phyloP scores from a whole-genome alignment of 441 rosid species.

The Brassica balearica region DNA sequence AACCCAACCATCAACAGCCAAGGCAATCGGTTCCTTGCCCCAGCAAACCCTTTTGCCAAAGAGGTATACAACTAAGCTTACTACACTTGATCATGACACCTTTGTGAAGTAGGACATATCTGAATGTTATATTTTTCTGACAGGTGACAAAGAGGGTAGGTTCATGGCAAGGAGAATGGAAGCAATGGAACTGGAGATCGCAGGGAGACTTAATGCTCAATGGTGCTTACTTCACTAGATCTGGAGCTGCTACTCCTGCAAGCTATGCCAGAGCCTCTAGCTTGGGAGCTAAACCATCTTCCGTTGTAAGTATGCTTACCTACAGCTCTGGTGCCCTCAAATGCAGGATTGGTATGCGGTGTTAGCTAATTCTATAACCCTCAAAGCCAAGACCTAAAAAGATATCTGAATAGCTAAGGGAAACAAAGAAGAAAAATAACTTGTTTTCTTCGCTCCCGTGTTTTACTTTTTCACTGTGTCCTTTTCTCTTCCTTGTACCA shows the following conservation, averaged over 20 bases:
- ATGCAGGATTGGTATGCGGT: slow-evolving; percentile 51
- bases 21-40: slow-evolving; percentile 75
- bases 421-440: slow-evolving; percentile 29
- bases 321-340: slow-evolving; percentile 60
- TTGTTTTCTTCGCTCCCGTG: slow-evolving; percentile 42
- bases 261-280: slow-evolving; percentile 74
- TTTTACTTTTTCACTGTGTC: slow-evolving; percentile 72
- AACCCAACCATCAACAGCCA: slow-evolving; percentile 76
- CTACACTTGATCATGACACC: not conserved
- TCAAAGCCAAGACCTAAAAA: not conserved
- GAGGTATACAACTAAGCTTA: slow-evolving; percentile 51
- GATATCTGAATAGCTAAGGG: slow-evolving; percentile 24
- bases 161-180: slow-evolving; percentile 48
- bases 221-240: slow-evolving; percentile 66
- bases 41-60: slow-evolving; percentile 61
- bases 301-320: slow-evolving; percentile 58
- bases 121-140: not conserved
- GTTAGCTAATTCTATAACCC: slow-evolving; percentile 26
- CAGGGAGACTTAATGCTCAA: slow-evolving; percentile 64
- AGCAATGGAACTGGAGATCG: slow-evolving; percentile 65
- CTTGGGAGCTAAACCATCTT: slow-evolving; percentile 70
- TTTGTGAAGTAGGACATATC: slow-evolving; percentile 8
- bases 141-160: slow-evolving; percentile 75
- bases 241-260: slow-evolving; percentile 54
- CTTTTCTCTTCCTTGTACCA: slow-evolving; percentile 39